Base-by-base conservation (phyloP, 768 basidiomycete species). In the Leccinum aurantiacum region DNA sequence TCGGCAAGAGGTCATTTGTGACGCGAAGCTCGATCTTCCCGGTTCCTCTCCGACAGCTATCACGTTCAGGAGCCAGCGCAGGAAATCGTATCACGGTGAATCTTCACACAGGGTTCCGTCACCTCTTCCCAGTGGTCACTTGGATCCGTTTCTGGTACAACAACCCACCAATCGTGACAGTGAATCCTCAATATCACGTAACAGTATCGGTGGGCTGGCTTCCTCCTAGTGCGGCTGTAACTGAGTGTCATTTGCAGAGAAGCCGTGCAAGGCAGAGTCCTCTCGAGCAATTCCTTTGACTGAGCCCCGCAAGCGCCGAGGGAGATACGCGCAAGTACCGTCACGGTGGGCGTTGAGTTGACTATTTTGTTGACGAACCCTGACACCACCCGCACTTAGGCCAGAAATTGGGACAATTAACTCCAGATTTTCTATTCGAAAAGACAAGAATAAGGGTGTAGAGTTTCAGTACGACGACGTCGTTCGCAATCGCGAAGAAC, bases 381-480 rank as follows among this genome's bases (percentile, higher is more conserved):
- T 62, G 46, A 59, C 31, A 52, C 33, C 5, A 56, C 46, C 15
- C n/a, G 19, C 19, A 22, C 51, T 58, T 31, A 73, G 74, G 31
- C 38, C 66, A 9, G 67, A 64, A 38, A 69, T 76, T 10, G 73
- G 70, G 27, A 82, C 85, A 3, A 85, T 90, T 66, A 90, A 88
- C 63, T 78, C 84, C 6, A 70, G 76, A 9, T 94, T 84, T 69
- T 82, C 83, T 57, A 88, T 95, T 54, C 79, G 90, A 63, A 82
- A 85, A 4, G 74, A 74, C 8, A 76, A 74, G 37, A 96, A 96
- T 69, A 77, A 79, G 0, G 93, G 91, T 1, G 50, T 84, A 10
- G 75, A 77, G 47, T 88, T 82, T 69, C 85, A 87, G 63, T 96
- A 82, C 66, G 88, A 93, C 48, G 86, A 88, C 53, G 91, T 93